Percentiles rank a stretch among this genome's conserved stretches.
Conservation (phyloP, 2,329 filamentous ascomycete genomes). For the Fusarium concolor region DNA sequence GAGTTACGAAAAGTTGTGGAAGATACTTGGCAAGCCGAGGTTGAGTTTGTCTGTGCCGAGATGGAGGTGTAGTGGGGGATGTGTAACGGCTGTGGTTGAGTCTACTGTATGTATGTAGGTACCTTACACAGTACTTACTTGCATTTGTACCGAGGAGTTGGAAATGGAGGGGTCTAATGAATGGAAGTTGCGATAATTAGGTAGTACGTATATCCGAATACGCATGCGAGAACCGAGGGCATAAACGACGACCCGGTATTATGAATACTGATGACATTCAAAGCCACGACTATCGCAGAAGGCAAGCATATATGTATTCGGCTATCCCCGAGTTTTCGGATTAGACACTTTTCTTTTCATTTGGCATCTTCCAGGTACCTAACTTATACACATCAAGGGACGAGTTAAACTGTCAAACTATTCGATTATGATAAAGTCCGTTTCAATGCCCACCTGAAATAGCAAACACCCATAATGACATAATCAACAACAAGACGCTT, state of each 20-base stretch:
- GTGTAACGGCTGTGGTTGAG: slow-evolving; percentile 24
- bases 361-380: neutral
- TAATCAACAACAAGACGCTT: too few species aligned
- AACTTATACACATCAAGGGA: too few species aligned
- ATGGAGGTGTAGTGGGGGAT: slow-evolving; percentile 26
- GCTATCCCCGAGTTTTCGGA: neutral
- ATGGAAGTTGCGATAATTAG: slow-evolving; percentile 4
- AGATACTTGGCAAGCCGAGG: slow-evolving; percentile 34
- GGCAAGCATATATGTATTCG: neutral
- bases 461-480: too few species aligned
- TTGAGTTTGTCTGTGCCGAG: slow-evolving; percentile 36
- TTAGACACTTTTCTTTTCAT: too few species aligned
- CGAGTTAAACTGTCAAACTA: too few species aligned
- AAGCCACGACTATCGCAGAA: neutral
- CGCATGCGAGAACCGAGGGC: slow-evolving; percentile 29
- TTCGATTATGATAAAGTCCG: too few species aligned
- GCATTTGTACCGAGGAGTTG: slow-evolving; percentile 31
- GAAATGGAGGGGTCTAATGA: slow-evolving; percentile 34
- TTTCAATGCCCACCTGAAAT: too few species aligned
- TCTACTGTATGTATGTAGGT: neutral
- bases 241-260: neutral
- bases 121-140: too few species aligned
- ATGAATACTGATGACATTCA: neutral
- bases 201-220: slow-evolving; percentile 7
- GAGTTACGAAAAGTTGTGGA: too few species aligned